phyloP scores from a whole-genome alignment of 352 stramenopile species.

The Saprolegnia parasitica region DNA sequence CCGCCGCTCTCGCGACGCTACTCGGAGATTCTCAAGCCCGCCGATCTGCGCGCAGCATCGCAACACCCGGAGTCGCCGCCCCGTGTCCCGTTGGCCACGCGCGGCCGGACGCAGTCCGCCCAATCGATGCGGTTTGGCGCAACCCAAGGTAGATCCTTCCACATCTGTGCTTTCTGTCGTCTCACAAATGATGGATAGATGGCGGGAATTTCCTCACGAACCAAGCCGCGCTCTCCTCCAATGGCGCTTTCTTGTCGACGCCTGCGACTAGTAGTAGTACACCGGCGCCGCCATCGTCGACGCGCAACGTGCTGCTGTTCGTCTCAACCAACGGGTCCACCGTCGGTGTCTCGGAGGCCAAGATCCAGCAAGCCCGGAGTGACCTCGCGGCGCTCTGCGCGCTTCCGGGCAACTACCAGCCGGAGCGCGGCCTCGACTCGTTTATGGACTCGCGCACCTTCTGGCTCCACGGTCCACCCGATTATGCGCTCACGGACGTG shows the following conservation, averaged over 20 bases:
- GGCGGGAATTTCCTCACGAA: neutral
- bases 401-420: conserved; percentile 44
- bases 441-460: conserved; percentile 15
- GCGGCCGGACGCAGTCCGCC: conserved; percentile 2
- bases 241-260: neutral
- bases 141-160: conserved; percentile 13
- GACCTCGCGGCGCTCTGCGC: conserved; percentile 52
- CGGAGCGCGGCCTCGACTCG: conserved; percentile 37
- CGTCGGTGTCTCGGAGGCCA: conserved; percentile 58
- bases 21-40: conserved; percentile 4
- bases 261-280: too few relatives aligned
- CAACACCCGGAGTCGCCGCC: neutral
- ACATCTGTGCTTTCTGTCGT: too few relatives aligned
- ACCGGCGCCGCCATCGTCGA: neutral
- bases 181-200: too few relatives aligned
- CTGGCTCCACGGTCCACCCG: conserved; percentile 62
- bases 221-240: neutral
- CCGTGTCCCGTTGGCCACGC: neutral
- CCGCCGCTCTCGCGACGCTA: neutral
- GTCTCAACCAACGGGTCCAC: conserved; percentile 59
- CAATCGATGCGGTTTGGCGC: conserved; percentile 7
- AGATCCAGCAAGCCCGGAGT: conserved; percentile 51
- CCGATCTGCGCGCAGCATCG: neutral
- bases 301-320: conserved; percentile 66
- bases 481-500: conserved; percentile 75